These are phyloP conservation scores for Vanderwaltozyma yarrowii DNA, from an alignment of 805 yeast genomes.

Conservation along the genomic window DNA sequence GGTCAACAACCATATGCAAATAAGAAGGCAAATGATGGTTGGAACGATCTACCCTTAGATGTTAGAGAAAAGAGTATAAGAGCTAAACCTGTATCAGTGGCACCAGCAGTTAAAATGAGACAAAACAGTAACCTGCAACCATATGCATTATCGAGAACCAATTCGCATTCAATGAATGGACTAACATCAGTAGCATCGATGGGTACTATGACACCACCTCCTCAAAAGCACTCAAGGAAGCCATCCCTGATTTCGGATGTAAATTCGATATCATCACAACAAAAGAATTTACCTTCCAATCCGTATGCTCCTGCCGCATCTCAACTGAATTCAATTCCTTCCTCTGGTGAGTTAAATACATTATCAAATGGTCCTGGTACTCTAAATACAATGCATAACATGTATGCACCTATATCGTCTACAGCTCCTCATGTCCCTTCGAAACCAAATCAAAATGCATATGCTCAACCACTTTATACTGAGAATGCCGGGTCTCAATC, in stretches of 20 bases:
- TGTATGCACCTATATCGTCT: constrained; percentile 5
- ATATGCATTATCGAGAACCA: not conserved
- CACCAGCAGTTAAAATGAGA: constrained; percentile 11
- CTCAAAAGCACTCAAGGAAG: constrained; percentile 22
- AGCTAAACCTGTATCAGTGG: constrained; percentile 32
- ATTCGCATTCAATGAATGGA: constrained; percentile 1
- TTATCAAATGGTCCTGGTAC: too few relatives aligned
- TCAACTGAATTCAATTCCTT: not conserved
- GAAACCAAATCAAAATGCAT: constrained; percentile 23
- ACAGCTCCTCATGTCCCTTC: too few relatives aligned
- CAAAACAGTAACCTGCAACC: not conserved
- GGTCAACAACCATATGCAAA: constrained; percentile 28
- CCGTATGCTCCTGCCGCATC: constrained; percentile 9
- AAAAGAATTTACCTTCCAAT: constrained; percentile 2
- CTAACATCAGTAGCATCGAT: constrained; percentile 3
- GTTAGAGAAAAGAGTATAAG: constrained; percentile 23
- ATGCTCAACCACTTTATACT: constrained; percentile 31
- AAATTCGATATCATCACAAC: not conserved
- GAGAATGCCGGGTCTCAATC: too few relatives aligned
- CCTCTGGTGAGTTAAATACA: not conserved
- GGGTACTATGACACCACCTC: constrained; percentile 9
- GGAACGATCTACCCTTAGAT: constrained; percentile 29
- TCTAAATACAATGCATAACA: too few relatives aligned
- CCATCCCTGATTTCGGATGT: constrained; percentile 7
- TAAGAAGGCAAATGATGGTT: constrained; percentile 28